A percentile compares a stretch with the other conserved stretches of the same genome.
Evolutionary conservation across 768 basidiomycete genomes (phyloP).

Genomic region (Tulasnella sp.): DNA sequence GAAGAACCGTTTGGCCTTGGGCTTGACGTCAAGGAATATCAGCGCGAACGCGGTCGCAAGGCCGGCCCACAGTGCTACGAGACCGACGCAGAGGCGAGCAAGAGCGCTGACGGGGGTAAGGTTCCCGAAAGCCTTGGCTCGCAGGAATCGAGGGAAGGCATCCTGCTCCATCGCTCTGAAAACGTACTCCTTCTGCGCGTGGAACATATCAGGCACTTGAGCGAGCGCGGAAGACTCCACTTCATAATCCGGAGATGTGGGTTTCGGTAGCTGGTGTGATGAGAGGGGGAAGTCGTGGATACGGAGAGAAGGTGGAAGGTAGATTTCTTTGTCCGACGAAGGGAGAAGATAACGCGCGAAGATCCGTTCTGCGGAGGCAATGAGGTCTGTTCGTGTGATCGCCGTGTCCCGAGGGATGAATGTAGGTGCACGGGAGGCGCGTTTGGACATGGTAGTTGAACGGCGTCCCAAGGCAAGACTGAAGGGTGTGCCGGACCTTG

Average conservation of each 20-base stretch:
- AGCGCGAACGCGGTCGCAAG: conserved; percentile 87
- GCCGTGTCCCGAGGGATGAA: conserved; percentile 90
- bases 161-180: conserved; percentile 96
- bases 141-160: conserved; percentile 89
- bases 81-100: conserved; percentile 79
- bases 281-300: conserved; percentile 88
- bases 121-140: conserved; percentile 98
- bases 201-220: conserved; percentile 94
- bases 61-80: conserved; percentile 93
- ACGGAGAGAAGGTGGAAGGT: conserved; percentile 90
- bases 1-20: conserved; percentile 91
- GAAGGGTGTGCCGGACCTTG: conserved; percentile 36
- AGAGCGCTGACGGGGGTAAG: conserved; percentile 89
- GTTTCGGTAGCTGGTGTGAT: conserved; percentile 69
- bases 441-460: conserved; percentile 33
- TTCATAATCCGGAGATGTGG: conserved; percentile 46
- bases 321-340: conserved; percentile 94
- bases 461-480: conserved; percentile 33
- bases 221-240: conserved; percentile 78
- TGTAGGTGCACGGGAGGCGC: conserved; percentile 66
- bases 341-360: conserved; percentile 91
- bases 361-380: conserved; percentile 94
- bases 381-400: conserved; percentile 85
- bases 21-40: conserved; percentile 90
- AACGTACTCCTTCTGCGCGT: conserved; percentile 95